Evolutionary conservation across 208 protist species (phyloP).

Genomic region (Wallacemonas collosoma): DNA sequence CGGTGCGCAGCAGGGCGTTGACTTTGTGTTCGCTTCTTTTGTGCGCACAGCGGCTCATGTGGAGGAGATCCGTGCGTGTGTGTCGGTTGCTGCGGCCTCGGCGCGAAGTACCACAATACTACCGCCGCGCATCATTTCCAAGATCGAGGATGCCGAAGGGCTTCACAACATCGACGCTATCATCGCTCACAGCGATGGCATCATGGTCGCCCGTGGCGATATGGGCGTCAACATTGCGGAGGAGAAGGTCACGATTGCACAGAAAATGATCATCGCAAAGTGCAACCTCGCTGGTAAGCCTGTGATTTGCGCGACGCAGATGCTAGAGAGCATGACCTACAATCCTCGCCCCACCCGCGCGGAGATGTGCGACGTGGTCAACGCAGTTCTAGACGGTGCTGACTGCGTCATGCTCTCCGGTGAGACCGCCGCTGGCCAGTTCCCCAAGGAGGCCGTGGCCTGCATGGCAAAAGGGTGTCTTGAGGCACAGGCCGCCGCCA

Average conservation of each 20-base stretch:
- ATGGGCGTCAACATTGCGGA: constrained; percentile 99
- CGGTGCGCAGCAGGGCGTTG: constrained; percentile 95
- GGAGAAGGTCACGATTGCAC: constrained; percentile 96
- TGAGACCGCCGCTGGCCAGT: constrained; percentile 98
- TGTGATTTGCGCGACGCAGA: constrained; percentile 99
- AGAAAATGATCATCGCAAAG: constrained; percentile 99
- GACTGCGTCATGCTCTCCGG: constrained; percentile 99
- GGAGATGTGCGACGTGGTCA: constrained; percentile 97
- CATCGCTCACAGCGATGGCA: constrained; percentile 95
- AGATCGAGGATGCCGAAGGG: constrained; percentile 99
- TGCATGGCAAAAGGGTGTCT: constrained; percentile 95
- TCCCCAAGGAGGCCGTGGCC: constrained; percentile 94
- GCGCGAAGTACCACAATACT: constrained; percentile 53
- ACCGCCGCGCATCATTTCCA: constrained; percentile 95
- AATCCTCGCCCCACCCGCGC: constrained; percentile 98
- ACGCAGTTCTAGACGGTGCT: constrained; percentile 98
- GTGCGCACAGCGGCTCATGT: constrained; percentile 96
- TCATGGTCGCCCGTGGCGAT: constrained; percentile 99
- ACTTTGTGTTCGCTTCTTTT: constrained; percentile 99
- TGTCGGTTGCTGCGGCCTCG: constrained; percentile 55
- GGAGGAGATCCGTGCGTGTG: constrained; percentile 85
- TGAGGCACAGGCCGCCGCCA: constrained; percentile 81
- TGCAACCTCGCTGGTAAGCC: constrained; percentile 98
- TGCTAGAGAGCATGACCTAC: constrained; percentile 98
- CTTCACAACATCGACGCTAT: constrained; percentile 98